A percentile compares a stretch with the other conserved stretches of the same genome.
These are phyloP conservation scores for Cyclotella cryptica DNA, from an alignment of 108 stramenopile genomes.

Conservation along the genomic window DNA sequence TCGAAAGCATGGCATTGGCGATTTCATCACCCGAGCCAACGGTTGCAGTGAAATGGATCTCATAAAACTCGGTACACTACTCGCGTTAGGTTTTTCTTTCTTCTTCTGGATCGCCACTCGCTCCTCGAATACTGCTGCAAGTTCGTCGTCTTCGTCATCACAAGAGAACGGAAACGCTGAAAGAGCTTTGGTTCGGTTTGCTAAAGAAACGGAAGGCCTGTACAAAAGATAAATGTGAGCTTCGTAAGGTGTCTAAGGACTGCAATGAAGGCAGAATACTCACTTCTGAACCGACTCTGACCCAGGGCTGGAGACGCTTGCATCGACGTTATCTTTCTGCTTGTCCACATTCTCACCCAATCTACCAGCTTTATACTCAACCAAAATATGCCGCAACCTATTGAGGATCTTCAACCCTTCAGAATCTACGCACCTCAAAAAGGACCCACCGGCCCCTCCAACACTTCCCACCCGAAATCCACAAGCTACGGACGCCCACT, in stretches of 20 bases:
- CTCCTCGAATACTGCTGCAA: slow-evolving; percentile 25
- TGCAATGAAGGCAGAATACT: not conserved
- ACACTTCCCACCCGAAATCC: slow-evolving; percentile 68
- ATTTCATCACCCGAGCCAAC: slow-evolving; percentile 29
- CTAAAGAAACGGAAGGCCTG: not conserved
- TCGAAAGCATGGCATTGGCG: slow-evolving; percentile 17
- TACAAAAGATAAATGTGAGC: not conserved
- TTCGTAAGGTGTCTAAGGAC: not conserved
- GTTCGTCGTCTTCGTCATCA: slow-evolving; percentile 29
- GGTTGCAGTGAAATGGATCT: slow-evolving; percentile 45
- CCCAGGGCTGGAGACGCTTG: not conserved
- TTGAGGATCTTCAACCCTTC: slow-evolving; percentile 32
- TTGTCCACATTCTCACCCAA: slow-evolving; percentile 1
- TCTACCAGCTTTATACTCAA: slow-evolving; percentile 44
- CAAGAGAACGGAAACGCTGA: slow-evolving; percentile 33
- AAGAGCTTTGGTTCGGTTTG: not conserved
- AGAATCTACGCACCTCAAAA: slow-evolving; percentile 37
- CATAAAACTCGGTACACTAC: slow-evolving; percentile 33
- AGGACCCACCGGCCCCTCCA: slow-evolving; percentile 55
- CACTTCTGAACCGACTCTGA: not conserved
- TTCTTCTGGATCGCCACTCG: slow-evolving; percentile 16
- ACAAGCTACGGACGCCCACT: slow-evolving; percentile 62
- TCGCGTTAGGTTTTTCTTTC: slow-evolving; percentile 11
- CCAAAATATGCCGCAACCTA: slow-evolving; percentile 39
- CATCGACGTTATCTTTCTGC: slow-evolving; percentile 1